Conservation (phyloP, 129 eudicot genomes). For the Helichrysum umbraculigerum region DNA sequence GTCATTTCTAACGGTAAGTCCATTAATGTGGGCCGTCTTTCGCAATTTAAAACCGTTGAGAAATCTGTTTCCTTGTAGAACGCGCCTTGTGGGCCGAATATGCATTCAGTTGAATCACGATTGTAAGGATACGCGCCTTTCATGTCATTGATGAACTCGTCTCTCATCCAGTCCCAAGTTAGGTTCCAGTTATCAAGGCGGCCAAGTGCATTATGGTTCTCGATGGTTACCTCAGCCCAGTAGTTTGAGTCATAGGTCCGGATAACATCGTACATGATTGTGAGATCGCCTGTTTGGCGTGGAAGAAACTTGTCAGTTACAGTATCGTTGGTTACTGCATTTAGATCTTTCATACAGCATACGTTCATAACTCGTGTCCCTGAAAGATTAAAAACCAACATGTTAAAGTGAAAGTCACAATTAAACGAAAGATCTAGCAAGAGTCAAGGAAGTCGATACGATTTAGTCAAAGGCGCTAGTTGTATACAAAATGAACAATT, state of each 20-base stretch:
- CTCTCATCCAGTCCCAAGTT: conserved; percentile 98
- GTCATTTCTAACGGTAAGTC: conserved; percentile 79
- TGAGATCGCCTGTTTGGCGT: conserved; percentile 82
- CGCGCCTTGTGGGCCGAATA: conserved; percentile 70
- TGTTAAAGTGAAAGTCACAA: conserved; percentile 12
- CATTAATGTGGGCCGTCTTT: conserved; percentile 66
- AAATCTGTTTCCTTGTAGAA: conserved; percentile 53
- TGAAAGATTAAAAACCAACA: conserved; percentile 29
- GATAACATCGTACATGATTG: conserved; percentile 81
- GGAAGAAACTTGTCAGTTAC: conserved; percentile 60
- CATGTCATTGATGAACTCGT: conserved; percentile 72
- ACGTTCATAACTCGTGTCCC: conserved; percentile 72
- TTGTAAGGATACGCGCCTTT: conserved; percentile 75
- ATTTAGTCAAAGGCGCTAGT: neutral
- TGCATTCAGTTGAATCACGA: conserved; percentile 67
- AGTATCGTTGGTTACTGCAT: conserved; percentile 42
- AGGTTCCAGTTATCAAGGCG: conserved; percentile 93
- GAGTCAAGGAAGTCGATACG: neutral
- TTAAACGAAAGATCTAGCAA: neutral
- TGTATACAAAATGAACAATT: neutral
- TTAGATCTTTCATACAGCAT: conserved; percentile 68
- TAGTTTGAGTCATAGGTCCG: conserved; percentile 62
- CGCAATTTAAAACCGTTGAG: conserved; percentile 73
- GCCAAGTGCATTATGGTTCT: conserved; percentile 82
- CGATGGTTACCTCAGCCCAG: conserved; percentile 90